Evolutionary conservation across 495 filamentous ascomycete species (phyloP).

Genomic region (Trichoderma virens): DNA sequence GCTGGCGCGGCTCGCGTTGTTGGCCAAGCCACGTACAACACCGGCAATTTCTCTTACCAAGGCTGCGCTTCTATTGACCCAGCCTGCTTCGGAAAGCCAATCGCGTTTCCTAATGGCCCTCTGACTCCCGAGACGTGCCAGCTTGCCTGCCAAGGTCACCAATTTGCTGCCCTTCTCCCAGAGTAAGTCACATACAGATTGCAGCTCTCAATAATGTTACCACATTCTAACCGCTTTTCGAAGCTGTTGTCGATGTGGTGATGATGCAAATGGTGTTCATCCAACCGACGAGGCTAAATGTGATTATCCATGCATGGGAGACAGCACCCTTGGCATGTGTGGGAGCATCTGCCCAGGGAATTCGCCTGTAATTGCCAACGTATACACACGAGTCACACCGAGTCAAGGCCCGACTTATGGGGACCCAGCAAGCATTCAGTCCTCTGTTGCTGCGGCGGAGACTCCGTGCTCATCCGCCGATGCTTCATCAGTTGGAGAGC

Average conservation of each 20-base stretch:
- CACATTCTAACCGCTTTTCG: not conserved
- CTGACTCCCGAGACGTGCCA: not conserved
- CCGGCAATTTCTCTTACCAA: not conserved
- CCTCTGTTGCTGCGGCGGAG: not conserved
- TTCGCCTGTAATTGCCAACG: not conserved
- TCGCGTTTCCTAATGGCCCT: not conserved
- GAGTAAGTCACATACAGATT: not conserved
- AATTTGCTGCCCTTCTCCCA: not conserved
- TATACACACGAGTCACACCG: not conserved
- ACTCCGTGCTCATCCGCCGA: not conserved
- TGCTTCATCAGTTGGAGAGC: not conserved
- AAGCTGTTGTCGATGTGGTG: not conserved
- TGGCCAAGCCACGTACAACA: not conserved
- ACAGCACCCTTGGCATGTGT: constrained; percentile 3
- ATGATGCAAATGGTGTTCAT: constrained; percentile 1
- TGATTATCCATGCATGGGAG: not conserved
- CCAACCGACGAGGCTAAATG: not conserved
- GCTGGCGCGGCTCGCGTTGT: not conserved
- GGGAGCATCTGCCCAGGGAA: not conserved
- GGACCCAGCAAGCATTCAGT: not conserved
- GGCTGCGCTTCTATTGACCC: not conserved
- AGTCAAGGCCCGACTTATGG: not conserved
- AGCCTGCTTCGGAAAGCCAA: not conserved
- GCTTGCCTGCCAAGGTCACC: not conserved
- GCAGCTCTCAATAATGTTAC: not conserved